Percentiles rank a stretch among this genome's conserved stretches.
Evolutionary conservation across 2,329 filamentous ascomycete genomes (phyloP).

Genomic region (Davidsoniella eucalypti): DNA sequence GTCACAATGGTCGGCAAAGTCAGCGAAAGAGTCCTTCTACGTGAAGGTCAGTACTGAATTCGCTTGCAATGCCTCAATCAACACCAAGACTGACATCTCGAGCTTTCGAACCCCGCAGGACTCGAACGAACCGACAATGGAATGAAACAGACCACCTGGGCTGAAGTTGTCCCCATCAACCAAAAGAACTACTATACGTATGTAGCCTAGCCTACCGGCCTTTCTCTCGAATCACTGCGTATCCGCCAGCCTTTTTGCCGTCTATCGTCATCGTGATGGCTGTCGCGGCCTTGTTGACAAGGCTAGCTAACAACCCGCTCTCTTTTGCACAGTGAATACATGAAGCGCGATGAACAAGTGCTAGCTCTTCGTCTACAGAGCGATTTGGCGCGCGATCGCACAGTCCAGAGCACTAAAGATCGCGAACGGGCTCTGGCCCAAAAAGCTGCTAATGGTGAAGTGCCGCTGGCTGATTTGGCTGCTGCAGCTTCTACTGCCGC

Average conservation of each 20-base stretch:
- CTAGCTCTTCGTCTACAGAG: conserved; percentile 75
- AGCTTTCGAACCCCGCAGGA: conserved; percentile 35
- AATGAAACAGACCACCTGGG: conserved; percentile 91
- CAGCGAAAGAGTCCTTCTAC: conserved; percentile 45
- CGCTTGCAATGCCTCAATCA: background rate
- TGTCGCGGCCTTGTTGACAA: conserved; percentile 5
- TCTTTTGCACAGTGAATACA: conserved; percentile 55
- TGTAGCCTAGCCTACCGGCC: background rate
- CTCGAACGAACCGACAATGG: conserved; percentile 96
- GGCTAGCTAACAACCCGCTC: conserved; percentile 8
- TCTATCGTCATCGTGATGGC: background rate
- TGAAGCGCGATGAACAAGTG: conserved; percentile 95
- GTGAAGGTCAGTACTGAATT: conserved; percentile 34
- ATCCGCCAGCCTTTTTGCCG: background rate
- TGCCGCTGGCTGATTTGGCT: conserved; percentile 17
- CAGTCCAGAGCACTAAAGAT: conserved; percentile 76
- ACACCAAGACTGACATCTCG: background rate
- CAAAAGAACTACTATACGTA: conserved; percentile 99
- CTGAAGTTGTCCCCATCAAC: conserved; percentile 83
- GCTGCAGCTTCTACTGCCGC: conserved; percentile 16
- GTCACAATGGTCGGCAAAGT: conserved; percentile 45
- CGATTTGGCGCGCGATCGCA: conserved; percentile 69
- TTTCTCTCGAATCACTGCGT: background rate
- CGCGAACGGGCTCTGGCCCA: conserved; percentile 63
- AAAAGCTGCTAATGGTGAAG: conserved; percentile 44